Evolutionary conservation across 768 basidiomycete species (phyloP), one percentile per base, ranked within the genome.

Genomic region (Kondoa malvinella): DNA sequence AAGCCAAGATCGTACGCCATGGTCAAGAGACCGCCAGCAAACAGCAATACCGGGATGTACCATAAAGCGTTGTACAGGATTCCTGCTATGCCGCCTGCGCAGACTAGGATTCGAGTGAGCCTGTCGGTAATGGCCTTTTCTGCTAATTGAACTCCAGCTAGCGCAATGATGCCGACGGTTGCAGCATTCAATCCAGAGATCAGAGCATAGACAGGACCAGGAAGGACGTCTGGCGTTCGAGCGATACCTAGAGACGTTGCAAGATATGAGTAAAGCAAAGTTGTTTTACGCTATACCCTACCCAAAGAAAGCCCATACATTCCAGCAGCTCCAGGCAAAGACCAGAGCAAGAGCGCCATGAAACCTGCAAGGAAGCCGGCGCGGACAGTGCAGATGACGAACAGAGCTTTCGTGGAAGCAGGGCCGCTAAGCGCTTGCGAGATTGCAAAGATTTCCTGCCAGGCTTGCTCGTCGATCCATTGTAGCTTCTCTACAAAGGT

Each of bases 171-270:
- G 0, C 82, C 83, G 2, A 83, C 83, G 0, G 81, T 81, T 2
- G 82, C 78, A 0, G 82, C 81, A 70, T 84, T 83, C 25, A 84
- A 72, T 1, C 83, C 83, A 0, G 81, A 80, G 8, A 84, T 76
- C 14, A 83, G 74, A 21, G 80, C 81, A 66, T 81, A 81, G n/a
- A 80, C 82, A 26, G 80, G 76, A 1, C 73, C 72, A 1, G 83
- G 83, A 1, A 83, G 78, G 1, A 70, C 74, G 29, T 78, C 76
- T 27, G 77, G 76, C n/a, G 83, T 78, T 3, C 72, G 75, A 56
- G 77, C 75, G 4, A 83, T 50, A 50, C 40, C 8, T 8, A 50
- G 40, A 8, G n/a, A n/a, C n/a, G n/a, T n/a, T n/a, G n/a, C n/a
- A n/a, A n/a, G n/a, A n/a, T n/a, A n/a, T n/a, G n/a, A n/a, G n/a